Percentiles rank a stretch among this genome's conserved stretches.
Conservation (phyloP, 257 asterid genomes). For the Nyctanthes arbortristis region DNA sequence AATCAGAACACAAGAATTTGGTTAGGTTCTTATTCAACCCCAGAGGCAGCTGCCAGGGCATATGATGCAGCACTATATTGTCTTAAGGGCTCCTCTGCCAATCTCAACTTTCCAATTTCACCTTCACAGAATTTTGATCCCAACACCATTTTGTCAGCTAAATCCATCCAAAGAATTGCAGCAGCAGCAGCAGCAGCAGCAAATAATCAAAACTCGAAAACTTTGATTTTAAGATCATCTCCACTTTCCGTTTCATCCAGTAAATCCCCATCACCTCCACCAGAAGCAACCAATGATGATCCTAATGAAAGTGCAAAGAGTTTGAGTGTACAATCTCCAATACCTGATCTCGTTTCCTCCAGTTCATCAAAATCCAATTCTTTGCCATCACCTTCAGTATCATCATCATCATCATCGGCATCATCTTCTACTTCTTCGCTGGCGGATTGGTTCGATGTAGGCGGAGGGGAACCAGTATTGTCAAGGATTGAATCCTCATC, state of each 20-base stretch:
- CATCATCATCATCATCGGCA: constrained; percentile 21
- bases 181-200: constrained; percentile 42
- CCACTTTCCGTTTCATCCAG: not conserved
- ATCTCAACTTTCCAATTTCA: constrained; percentile 66
- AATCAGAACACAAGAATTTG: constrained; percentile 91
- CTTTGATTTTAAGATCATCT: not conserved
- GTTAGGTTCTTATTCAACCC: constrained; percentile 90
- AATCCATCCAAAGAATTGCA: constrained; percentile 71
- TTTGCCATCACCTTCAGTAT: constrained; percentile 25
- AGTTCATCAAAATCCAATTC: not conserved
- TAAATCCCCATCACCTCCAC: not conserved
- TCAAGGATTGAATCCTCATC: constrained; percentile 40
- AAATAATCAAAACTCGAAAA: not conserved
- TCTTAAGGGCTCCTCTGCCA: constrained; percentile 69
- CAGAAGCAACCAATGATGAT: no score
- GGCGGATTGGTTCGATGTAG: constrained; percentile 24
- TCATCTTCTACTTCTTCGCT: constrained; percentile 22
- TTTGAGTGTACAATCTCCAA: constrained; percentile 1
- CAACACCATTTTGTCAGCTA: constrained; percentile 49
- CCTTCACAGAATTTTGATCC: constrained; percentile 10
- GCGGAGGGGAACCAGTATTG: no score
- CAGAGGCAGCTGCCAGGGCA: constrained; percentile 97
- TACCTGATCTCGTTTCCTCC: not conserved
- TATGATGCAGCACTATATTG: constrained; percentile 91
- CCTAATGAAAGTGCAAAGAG: not conserved